These are phyloP conservation scores for Phialophora chinensis DNA, from an alignment of 2,329 filamentous ascomycete species.

Conservation along the genomic window DNA sequence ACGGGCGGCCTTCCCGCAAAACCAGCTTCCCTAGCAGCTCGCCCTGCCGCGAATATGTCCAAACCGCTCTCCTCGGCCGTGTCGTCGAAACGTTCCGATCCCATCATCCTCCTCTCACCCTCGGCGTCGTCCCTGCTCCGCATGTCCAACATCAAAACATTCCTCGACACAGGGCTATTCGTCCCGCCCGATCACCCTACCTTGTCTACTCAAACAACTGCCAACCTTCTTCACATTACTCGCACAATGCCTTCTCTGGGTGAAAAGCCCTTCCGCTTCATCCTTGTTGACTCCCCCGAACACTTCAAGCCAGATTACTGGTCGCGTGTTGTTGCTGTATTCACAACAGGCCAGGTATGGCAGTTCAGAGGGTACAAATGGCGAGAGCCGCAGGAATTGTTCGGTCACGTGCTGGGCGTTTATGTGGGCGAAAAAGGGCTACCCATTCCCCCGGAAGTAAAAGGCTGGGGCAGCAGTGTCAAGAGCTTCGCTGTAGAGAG, in stretches of 20 bases:
- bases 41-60: conserved; percentile 31
- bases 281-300: conserved; percentile 89
- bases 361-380: conserved; percentile 99
- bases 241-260: conserved; percentile 70
- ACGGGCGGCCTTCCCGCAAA: conserved; percentile 30
- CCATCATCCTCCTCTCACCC: conserved; percentile 95
- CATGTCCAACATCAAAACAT: conserved; percentile 93
- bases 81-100: conserved; percentile 64
- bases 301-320: conserved; percentile 99
- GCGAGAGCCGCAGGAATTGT: conserved; percentile 85
- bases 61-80: conserved; percentile 39
- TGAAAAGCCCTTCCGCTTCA: conserved; percentile 80
- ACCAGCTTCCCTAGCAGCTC: conserved; percentile 34
- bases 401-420: conserved; percentile 83
- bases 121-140: conserved; percentile 93
- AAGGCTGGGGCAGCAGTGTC: conserved; percentile 84
- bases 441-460: conserved; percentile 75
- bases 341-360: conserved; percentile 97
- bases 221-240: conserved; percentile 84
- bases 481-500: conserved; percentile 81
- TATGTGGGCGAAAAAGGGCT: conserved; percentile 93
- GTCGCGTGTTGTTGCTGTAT: conserved; percentile 92
- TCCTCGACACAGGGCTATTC: conserved; percentile 85
- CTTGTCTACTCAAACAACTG: conserved; percentile 66
- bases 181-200: conserved; percentile 71